Evolutionary conservation across 176 grass and related monocot species (phyloP).

Genomic region (Eleusine indica): DNA sequence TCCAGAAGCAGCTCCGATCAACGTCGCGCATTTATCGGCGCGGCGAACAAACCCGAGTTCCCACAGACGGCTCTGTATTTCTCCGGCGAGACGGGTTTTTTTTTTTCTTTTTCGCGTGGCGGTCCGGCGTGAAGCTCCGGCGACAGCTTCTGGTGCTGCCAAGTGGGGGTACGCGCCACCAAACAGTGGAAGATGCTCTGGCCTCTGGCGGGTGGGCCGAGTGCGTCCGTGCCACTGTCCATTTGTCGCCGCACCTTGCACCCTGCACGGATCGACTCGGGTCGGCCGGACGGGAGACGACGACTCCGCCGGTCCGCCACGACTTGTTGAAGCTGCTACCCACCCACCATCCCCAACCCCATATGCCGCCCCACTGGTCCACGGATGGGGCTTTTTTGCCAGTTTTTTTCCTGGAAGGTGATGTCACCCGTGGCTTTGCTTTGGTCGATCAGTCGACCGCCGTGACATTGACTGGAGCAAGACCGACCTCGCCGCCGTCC

Average conservation of each 20-base stretch:
- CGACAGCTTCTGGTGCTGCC: neutral
- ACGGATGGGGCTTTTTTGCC: neutral
- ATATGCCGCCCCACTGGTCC: neutral
- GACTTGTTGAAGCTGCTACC: constrained; percentile 23
- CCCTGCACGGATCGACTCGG: neutral
- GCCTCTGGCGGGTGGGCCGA: neutral
- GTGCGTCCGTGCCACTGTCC: neutral
- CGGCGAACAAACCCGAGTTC: neutral
- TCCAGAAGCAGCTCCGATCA: constrained; percentile 18
- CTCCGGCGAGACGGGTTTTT: neutral
- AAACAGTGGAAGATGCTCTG: neutral
- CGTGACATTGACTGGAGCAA: constrained; percentile 19
- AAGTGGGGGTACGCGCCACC: neutral
- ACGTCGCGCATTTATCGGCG: constrained; percentile 43
- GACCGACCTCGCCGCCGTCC: constrained; percentile 12
- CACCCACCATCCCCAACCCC: neutral
- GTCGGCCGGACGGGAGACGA: neutral
- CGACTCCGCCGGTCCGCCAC: neutral
- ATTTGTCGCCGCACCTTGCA: neutral
- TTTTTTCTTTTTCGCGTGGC: too few species aligned
- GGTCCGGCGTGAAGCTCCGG: neutral
- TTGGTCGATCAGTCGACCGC: neutral
- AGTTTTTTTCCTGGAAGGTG: neutral
- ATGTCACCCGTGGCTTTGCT: neutral
- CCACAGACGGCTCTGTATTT: constrained; percentile 15